Conservation (phyloP, 495 filamentous ascomycete species). For the Pyrenopolyporus hunteri region DNA sequence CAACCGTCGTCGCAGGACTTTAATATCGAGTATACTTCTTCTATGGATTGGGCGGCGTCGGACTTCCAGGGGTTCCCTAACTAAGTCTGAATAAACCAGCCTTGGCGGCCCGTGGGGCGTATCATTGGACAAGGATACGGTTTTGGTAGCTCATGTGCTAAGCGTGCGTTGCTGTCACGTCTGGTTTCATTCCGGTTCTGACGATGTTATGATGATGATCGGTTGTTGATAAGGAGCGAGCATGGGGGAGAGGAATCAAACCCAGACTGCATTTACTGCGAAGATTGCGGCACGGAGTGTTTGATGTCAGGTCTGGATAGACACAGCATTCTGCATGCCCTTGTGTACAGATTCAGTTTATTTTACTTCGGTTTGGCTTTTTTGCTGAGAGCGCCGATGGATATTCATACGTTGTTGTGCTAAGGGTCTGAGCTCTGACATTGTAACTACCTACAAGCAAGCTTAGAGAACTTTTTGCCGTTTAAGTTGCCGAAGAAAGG, state of each 20-base stretch:
- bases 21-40: conserved; percentile 42
- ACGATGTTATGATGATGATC: conserved; percentile 42
- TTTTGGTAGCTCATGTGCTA: not conserved
- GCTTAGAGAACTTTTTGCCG: conserved; percentile 1
- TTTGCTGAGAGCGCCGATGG: conserved; percentile 4
- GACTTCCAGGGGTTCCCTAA: conserved; percentile 42
- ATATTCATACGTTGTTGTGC: conserved; percentile 6
- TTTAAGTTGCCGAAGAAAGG: conserved; percentile 16
- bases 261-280: conserved; percentile 29
- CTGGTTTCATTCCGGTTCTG: conserved; percentile 1
- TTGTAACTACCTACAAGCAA: too few species aligned
- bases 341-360: conserved; percentile 34
- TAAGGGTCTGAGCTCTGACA: too few species aligned
- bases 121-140: conserved; percentile 24
- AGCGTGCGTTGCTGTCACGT: conserved; percentile 12
- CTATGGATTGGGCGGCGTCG: conserved; percentile 47
- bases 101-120: not conserved
- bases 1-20: conserved; percentile 54
- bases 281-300: not conserved
- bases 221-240: conserved; percentile 10
- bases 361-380: conserved; percentile 20
- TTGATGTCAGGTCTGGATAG: conserved; percentile 14
- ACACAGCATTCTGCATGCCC: conserved; percentile 10
- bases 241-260: conserved; percentile 11
- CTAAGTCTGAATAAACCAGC: not conserved